Conservation (phyloP, 768 basidiomycete species). For the Glaciozyma martinii region DNA sequence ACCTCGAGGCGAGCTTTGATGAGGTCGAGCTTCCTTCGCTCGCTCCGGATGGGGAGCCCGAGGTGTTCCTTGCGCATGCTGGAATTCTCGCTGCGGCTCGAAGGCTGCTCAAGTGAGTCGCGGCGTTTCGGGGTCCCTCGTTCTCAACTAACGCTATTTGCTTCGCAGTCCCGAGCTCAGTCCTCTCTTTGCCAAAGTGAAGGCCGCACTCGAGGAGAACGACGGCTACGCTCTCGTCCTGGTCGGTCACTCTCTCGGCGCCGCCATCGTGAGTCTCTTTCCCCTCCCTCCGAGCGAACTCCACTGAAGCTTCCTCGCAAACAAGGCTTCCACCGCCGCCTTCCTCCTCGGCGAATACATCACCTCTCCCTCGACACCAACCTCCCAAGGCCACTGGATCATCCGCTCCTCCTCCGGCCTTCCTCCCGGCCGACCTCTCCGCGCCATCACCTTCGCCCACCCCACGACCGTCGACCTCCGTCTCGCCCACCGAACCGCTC, state of each 20-base stretch:
- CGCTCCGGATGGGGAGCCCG: background rate
- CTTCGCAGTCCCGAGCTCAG: background rate
- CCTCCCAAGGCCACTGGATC: constrained; percentile 1
- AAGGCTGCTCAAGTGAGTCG: constrained; percentile 14
- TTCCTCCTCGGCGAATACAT: constrained; percentile 15
- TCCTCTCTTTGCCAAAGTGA: constrained; percentile 13
- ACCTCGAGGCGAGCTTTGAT: constrained; percentile 22
- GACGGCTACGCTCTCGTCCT: constrained; percentile 18
- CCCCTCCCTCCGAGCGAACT: background rate
- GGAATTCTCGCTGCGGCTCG: constrained; percentile 19
- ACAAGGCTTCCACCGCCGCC: constrained; percentile 9
- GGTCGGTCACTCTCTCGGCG: constrained; percentile 26
- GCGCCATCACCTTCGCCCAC: constrained; percentile 24
- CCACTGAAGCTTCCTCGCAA: background rate
- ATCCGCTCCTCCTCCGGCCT: constrained; percentile 1
- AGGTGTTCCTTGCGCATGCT: constrained; percentile 13
- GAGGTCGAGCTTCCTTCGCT: background rate
- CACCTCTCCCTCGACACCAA: background rate
- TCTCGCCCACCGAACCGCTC: constrained; percentile 8
- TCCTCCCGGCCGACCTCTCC: constrained; percentile 4
- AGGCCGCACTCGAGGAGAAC: constrained; percentile 8
- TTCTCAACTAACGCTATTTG: background rate
- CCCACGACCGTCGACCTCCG: constrained; percentile 20
- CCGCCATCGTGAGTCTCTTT: constrained; percentile 8
- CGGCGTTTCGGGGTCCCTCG: too few relatives aligned